These are phyloP conservation scores for Basidiobolus meristosporus DNA, from an alignment of 371 early-diverging fungal genomes.

Conservation along the genomic window DNA sequence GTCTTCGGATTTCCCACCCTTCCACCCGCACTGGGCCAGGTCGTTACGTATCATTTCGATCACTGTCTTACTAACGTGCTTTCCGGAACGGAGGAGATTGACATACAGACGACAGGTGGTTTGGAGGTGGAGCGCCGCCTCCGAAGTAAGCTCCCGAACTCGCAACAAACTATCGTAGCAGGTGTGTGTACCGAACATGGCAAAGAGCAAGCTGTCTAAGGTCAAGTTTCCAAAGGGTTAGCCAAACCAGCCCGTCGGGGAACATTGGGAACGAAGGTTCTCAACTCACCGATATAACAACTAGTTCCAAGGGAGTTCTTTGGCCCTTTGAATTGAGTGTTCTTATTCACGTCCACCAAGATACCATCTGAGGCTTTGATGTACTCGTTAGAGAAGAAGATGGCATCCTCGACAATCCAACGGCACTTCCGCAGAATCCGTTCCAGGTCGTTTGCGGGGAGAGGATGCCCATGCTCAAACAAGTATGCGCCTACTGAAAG, in stretches of 20 bases:
- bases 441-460: neutral
- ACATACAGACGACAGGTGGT: constrained; percentile 24
- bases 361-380: constrained; percentile 18
- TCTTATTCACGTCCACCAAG: constrained; percentile 9
- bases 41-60: constrained; percentile 21
- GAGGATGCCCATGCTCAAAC: neutral
- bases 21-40: constrained; percentile 23
- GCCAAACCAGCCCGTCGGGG: neutral
- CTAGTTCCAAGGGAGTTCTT: constrained; percentile 30
- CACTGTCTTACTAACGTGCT: constrained; percentile 15
- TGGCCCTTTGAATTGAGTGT: constrained; percentile 13
- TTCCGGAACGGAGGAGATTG: constrained; percentile 24
- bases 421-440: neutral
- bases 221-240: neutral
- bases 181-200: constrained; percentile 27
- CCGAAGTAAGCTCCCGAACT: neutral
- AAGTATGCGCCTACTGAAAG: neutral
- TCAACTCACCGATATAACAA: constrained; percentile 28
- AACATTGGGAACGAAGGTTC: neutral
- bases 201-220: constrained; percentile 22
- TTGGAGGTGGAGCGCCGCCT: constrained; percentile 13
- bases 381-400: constrained; percentile 10
- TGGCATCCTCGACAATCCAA: constrained; percentile 3
- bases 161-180: constrained; percentile 23
- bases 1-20: constrained; percentile 5